Evolutionary conservation across 2,329 filamentous ascomycete genomes (phyloP).

Genomic region (Colletotrichum horii): DNA sequence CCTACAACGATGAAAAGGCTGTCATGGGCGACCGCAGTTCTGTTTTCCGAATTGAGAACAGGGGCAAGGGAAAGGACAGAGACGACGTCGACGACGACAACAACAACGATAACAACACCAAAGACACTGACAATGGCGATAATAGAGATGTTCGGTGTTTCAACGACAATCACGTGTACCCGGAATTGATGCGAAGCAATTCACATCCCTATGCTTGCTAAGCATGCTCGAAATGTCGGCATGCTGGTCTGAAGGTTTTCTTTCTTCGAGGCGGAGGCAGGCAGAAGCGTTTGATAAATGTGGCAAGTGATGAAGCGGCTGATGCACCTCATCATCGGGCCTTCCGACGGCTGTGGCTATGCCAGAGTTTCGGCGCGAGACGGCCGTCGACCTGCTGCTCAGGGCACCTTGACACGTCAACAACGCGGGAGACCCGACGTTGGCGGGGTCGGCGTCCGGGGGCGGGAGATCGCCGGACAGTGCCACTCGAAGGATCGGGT

Average conservation of each 20-base stretch:
- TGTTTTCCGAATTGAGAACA: background rate
- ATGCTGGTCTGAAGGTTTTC: background rate
- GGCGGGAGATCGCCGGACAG: background rate
- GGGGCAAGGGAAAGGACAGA: too few relatives aligned
- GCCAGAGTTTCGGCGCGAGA: background rate
- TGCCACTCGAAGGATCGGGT: background rate
- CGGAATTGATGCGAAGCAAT: background rate
- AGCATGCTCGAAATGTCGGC: background rate
- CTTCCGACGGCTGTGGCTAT: background rate
- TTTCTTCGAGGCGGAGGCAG: background rate
- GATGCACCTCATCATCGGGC: background rate
- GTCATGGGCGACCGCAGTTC: background rate
- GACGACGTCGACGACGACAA: background rate
- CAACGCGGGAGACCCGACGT: background rate
- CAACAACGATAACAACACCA: too few relatives aligned
- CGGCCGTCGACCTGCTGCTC: background rate
- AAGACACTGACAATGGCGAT: too few relatives aligned
- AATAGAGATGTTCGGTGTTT: background rate
- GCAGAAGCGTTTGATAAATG: background rate
- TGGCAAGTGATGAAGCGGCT: background rate
- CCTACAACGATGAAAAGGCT: background rate
- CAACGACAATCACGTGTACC: background rate
- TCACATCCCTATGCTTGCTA: background rate
- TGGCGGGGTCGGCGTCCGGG: background rate
- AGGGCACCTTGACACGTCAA: background rate